Percentiles rank a stretch among this genome's conserved stretches.
Conservation (phyloP, 208 protist species). For the Trypanosoma brucei region DNA sequence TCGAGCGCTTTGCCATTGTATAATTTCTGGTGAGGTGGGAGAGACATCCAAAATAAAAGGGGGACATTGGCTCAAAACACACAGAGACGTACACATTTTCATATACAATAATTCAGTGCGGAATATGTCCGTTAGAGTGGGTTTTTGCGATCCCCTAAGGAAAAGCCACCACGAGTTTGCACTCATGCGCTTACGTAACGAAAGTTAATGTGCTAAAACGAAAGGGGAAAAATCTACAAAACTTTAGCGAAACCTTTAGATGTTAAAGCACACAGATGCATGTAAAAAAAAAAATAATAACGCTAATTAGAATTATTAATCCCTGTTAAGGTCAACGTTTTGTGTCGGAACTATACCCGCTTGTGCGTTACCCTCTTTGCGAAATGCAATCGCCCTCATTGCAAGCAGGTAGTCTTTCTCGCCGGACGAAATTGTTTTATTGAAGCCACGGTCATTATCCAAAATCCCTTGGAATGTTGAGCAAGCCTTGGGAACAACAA, state of each 20-base stretch:
- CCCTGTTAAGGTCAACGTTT: not conserved
- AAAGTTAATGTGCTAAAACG: too few relatives aligned
- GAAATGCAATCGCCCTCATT: slow-evolving; percentile 70
- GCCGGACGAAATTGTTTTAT: slow-evolving; percentile 47
- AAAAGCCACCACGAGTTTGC: too few relatives aligned
- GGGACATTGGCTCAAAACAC: not conserved
- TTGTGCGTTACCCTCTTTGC: slow-evolving; percentile 58
- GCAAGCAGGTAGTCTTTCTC: slow-evolving; percentile 79
- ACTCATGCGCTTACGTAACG: too few relatives aligned
- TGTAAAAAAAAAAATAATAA: slow-evolving; percentile 14
- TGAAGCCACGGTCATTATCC: slow-evolving; percentile 74
- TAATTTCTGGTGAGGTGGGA: not conserved
- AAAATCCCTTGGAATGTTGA: slow-evolving; percentile 71
- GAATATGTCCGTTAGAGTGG: too few relatives aligned
- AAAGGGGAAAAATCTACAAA: too few relatives aligned
- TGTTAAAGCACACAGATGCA: too few relatives aligned
- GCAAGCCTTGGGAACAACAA: slow-evolving; percentile 63
- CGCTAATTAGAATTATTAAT: not conserved
- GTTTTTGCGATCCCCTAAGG: too few relatives aligned
- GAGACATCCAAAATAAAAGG: slow-evolving; percentile 20
- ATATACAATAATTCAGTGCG: too few relatives aligned
- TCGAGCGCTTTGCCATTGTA: slow-evolving; percentile 18
- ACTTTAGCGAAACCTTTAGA: too few relatives aligned
- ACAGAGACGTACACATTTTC: too few relatives aligned
- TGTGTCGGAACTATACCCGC: slow-evolving; percentile 2